These are phyloP conservation scores for Tricholomella constricta DNA, from an alignment of 768 basidiomycete species.

Conservation along the genomic window DNA sequence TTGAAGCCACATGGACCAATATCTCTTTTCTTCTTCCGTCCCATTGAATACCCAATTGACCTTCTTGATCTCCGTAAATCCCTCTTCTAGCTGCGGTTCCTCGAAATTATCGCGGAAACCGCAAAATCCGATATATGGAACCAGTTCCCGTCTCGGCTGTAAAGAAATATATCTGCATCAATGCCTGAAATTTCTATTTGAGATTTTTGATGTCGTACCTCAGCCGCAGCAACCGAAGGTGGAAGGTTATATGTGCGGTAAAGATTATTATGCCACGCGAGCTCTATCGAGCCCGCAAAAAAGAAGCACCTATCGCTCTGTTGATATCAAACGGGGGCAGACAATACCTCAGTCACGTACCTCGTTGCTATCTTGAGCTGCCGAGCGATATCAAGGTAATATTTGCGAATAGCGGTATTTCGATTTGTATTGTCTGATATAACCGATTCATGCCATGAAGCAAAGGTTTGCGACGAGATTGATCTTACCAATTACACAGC, in stretches of 20 bases:
- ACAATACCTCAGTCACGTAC: slow-evolving; percentile 33
- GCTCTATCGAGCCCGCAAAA: slow-evolving; percentile 74
- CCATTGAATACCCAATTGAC: slow-evolving; percentile 86
- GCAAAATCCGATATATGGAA: slow-evolving; percentile 63
- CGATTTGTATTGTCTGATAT: slow-evolving; percentile 90
- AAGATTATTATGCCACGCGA: slow-evolving; percentile 93
- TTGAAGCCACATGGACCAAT: slow-evolving; percentile 89
- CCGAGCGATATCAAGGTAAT: slow-evolving; percentile 71
- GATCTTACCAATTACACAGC: slow-evolving; percentile 76
- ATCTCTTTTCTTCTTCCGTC: slow-evolving; percentile 61
- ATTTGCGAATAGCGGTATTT: slow-evolving; percentile 62
- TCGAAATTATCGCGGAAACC: slow-evolving; percentile 64
- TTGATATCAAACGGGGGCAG: not conserved
- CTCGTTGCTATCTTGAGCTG: slow-evolving; percentile 55
- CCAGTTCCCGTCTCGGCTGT: slow-evolving; percentile 49
- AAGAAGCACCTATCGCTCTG: slow-evolving; percentile 58
- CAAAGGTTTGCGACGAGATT: not conserved
- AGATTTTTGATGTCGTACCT: slow-evolving; percentile 35
- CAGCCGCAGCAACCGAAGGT: slow-evolving; percentile 38
- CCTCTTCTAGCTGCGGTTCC: slow-evolving; percentile 67
- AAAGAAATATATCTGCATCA: not conserved
- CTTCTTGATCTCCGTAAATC: slow-evolving; percentile 72
- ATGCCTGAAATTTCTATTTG: not conserved
- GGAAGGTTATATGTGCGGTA: slow-evolving; percentile 76
- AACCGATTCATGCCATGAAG: not conserved